Conservation (phyloP, 805 yeast genomes). For the Saturnispora dispora region DNA sequence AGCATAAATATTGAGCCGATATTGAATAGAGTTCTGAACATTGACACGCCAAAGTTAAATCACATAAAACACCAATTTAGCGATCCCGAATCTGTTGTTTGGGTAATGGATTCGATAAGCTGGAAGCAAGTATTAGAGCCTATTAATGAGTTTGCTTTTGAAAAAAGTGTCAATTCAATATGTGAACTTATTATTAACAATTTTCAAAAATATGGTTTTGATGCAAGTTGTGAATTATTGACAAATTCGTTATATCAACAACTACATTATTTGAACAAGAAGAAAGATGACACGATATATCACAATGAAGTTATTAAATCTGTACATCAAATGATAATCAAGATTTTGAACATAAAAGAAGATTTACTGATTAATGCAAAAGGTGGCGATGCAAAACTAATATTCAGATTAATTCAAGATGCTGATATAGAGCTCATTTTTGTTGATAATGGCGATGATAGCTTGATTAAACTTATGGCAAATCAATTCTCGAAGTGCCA, state of each 20-base stretch:
- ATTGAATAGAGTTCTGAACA: neutral
- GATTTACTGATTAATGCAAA: neutral
- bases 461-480: slow-evolving; percentile 4
- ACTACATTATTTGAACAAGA: slow-evolving; percentile 3
- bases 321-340: neutral
- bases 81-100: neutral
- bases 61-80: neutral
- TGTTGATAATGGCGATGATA: neutral
- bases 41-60: neutral
- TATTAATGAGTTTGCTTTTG: neutral
- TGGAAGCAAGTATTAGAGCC: slow-evolving; percentile 4
- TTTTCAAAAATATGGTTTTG: neutral
- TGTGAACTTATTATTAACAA: neutral
- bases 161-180: neutral
- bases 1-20: neutral
- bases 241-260: slow-evolving; percentile 5
- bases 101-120: neutral
- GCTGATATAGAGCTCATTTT: slow-evolving; percentile 9
- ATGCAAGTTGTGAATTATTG: neutral
- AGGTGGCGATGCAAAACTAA: slow-evolving; percentile 1
- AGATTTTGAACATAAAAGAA: neutral
- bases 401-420: slow-evolving; percentile 11
- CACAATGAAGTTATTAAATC: neutral
- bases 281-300: neutral
- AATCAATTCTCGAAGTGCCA: slow-evolving; percentile 1